Evolutionary conservation across 192 early-diverging fungal species (phyloP).

Genomic region (Dissophora globulifera): DNA sequence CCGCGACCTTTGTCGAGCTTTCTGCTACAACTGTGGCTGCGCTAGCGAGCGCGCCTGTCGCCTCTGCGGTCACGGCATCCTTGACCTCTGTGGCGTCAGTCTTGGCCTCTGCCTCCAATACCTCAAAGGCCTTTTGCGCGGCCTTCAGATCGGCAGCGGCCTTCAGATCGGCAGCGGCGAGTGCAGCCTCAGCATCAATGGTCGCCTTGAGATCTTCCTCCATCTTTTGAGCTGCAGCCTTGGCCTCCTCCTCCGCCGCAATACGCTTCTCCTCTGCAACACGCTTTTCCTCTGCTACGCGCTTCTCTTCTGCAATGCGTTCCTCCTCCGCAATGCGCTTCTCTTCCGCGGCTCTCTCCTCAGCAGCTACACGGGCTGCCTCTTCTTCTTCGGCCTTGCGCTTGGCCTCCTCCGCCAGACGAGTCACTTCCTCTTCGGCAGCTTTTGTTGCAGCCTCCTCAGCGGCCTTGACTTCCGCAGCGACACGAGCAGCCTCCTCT

Average conservation of each 20-base stretch:
- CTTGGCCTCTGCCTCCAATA: conserved; percentile 21
- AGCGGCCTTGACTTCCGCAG: too few relatives aligned
- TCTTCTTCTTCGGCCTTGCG: conserved; percentile 22
- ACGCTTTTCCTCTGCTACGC: conserved; percentile 3
- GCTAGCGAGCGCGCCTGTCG: background rate
- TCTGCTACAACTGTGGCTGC: too few relatives aligned
- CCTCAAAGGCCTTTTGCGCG: conserved; percentile 5
- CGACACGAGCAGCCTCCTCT: conserved; percentile 12
- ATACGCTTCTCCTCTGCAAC: conserved; percentile 10
- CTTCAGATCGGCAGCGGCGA: conserved; percentile 2
- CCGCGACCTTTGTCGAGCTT: too few relatives aligned
- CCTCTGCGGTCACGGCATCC: background rate
- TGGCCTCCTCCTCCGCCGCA: conserved; percentile 8
- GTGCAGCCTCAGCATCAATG: conserved; percentile 9
- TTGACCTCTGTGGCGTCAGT: conserved; percentile 22
- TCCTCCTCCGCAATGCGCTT: background rate
- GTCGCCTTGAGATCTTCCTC: background rate
- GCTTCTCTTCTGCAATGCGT: too few relatives aligned
- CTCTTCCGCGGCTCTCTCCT: background rate
- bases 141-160: conserved; percentile 1
- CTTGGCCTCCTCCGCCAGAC: background rate
- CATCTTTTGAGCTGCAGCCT: conserved; percentile 20
- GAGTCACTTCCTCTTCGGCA: conserved; percentile 12
- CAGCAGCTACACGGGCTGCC: background rate
- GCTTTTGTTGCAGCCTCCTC: conserved; percentile 7